Conservation (phyloP, 148 eudicot species). For the Polygonum aviculare region DNA sequence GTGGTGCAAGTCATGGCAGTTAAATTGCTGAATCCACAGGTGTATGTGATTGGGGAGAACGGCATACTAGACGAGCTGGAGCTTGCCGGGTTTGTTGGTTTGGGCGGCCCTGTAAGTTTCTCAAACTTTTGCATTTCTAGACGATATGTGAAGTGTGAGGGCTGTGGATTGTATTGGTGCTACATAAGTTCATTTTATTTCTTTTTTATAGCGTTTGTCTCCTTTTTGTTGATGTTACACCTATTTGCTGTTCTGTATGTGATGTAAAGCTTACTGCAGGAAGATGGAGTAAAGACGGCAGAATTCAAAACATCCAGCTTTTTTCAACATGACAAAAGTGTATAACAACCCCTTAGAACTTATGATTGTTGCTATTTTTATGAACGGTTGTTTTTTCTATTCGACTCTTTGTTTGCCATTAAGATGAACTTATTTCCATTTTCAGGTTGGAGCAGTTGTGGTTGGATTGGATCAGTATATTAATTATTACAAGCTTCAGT, state of each 20-base stretch:
- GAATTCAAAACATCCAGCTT: slow-evolving; percentile 41
- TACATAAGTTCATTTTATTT: not conserved
- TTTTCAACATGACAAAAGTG: slow-evolving; percentile 73
- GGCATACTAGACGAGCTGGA: slow-evolving; percentile 59
- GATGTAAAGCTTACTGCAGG: slow-evolving; percentile 31
- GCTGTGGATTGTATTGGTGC: not conserved
- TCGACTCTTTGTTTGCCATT: not conserved
- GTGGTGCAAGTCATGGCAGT: not conserved
- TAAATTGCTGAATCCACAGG: slow-evolving; percentile 22
- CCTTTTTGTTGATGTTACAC: not conserved
- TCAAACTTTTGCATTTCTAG: not conserved
- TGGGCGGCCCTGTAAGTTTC: slow-evolving; percentile 56
- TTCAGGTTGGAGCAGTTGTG: slow-evolving; percentile 91
- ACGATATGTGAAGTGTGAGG: not conserved
- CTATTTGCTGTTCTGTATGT: not conserved
- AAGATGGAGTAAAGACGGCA: slow-evolving; percentile 56
- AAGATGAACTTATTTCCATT: slow-evolving; percentile 8
- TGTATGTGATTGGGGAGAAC: slow-evolving; percentile 55
- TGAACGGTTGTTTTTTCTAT: not conserved
- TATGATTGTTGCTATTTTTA: not conserved
- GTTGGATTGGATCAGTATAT: slow-evolving; percentile 79
- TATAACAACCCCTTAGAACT: slow-evolving; percentile 25
- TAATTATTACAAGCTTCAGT: slow-evolving; percentile 87
- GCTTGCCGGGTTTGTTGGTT: slow-evolving; percentile 48
- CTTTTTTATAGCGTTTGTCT: not conserved